Percentiles rank a stretch among this genome's conserved stretches.
phyloP scores from a whole-genome alignment of 202 grass and related monocot genomes.

The Miscanthus sacchariflorus region DNA sequence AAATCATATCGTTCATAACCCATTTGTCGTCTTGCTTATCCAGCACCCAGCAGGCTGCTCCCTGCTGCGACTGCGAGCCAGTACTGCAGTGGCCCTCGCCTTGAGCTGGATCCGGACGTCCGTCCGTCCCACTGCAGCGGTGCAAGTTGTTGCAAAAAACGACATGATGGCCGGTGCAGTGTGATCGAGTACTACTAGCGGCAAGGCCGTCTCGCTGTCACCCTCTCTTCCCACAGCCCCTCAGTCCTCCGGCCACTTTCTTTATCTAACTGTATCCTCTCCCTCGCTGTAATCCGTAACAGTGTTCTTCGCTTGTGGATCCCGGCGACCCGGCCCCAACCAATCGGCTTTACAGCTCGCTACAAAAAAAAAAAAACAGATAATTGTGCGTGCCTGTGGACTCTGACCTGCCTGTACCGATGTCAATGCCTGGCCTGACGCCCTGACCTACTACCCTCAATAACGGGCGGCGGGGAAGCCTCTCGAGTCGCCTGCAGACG shows the following conservation, averaged over 20 bases:
- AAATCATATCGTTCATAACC: no score
- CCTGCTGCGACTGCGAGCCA: no score
- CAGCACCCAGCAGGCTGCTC: no score
- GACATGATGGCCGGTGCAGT: no score
- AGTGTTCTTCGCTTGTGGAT: conserved; percentile 17
- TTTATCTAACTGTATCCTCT: not conserved
- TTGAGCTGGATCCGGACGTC: no score
- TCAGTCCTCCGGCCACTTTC: not conserved
- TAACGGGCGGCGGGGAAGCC: conserved; percentile 26
- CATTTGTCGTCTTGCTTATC: no score
- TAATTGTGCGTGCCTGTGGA: conserved; percentile 32
- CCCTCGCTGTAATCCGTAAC: conserved; percentile 38
- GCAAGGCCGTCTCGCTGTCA: no score
- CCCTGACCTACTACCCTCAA: not conserved
- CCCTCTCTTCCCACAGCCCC: no score
- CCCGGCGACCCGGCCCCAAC: not conserved
- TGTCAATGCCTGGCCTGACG: conserved; percentile 20
- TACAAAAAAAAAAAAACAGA: not conserved
- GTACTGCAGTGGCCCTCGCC: no score
- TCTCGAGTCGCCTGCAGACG: conserved; percentile 33
- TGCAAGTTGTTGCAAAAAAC: no score
- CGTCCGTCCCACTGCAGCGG: no score
- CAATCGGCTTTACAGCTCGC: conserved; percentile 46
- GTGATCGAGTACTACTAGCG: no score
- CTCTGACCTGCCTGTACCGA: conserved; percentile 23